These are phyloP conservation scores for Colletotrichum neosansevieriae DNA, from an alignment of 2,329 filamentous ascomycete genomes.

Conservation along the genomic window DNA sequence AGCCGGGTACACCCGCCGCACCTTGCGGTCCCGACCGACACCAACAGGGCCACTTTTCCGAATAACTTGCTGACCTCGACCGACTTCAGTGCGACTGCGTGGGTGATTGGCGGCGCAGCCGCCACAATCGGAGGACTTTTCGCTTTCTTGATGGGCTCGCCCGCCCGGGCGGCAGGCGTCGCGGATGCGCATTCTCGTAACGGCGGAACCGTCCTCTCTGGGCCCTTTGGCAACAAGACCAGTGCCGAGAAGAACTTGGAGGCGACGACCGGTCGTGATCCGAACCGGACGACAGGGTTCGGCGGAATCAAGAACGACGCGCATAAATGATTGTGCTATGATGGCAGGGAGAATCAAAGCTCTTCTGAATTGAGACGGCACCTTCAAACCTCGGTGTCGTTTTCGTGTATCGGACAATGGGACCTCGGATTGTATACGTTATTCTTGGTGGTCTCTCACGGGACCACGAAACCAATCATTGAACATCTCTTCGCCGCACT, in stretches of 20 bases:
- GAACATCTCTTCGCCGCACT: too few relatives aligned
- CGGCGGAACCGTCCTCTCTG: background rate
- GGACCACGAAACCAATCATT: too few relatives aligned
- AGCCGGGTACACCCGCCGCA: background rate
- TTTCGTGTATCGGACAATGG: background rate
- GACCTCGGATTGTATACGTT: background rate
- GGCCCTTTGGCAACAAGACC: slow-evolving; percentile 6
- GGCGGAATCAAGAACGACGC: slow-evolving; percentile 28
- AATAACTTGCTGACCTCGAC: too few relatives aligned
- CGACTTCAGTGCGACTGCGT: background rate
- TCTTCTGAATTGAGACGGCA: background rate
- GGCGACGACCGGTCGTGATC: background rate
- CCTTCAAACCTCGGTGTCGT: background rate
- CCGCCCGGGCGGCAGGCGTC: slow-evolving; percentile 26
- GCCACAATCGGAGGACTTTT: slow-evolving; percentile 7
- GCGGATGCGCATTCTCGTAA: background rate
- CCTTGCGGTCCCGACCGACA: too few relatives aligned
- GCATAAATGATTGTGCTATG: background rate
- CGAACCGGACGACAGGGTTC: slow-evolving; percentile 1
- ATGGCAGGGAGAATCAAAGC: background rate
- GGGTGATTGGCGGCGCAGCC: background rate
- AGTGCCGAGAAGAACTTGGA: slow-evolving; percentile 2
- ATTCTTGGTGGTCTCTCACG: background rate
- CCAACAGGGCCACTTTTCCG: too few relatives aligned
- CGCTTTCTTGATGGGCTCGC: slow-evolving; percentile 17